Conservation (phyloP, 768 basidiomycete species). For the Lentinula sp. region DNA sequence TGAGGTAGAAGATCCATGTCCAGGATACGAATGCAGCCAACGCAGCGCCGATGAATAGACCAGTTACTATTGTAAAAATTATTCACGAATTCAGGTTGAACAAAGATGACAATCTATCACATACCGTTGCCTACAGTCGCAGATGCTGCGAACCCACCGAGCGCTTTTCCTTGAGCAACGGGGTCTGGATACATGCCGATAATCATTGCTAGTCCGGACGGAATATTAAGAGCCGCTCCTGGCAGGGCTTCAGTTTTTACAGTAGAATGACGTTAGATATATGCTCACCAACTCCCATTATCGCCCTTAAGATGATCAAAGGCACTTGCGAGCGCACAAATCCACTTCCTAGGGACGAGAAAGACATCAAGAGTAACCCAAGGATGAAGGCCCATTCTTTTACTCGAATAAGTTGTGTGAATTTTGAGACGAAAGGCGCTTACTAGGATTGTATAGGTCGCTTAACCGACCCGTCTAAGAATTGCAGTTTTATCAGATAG, state of each 20-base stretch:
- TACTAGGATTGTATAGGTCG: conserved; percentile 36
- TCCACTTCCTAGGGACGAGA: conserved; percentile 38
- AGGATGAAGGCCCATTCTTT: conserved; percentile 33
- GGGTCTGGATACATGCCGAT: conserved; percentile 41
- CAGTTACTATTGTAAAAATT: conserved; percentile 17
- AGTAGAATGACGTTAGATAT: background rate
- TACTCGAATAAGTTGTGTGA: background rate
- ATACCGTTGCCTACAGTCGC: conserved; percentile 37
- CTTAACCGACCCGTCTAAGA: conserved; percentile 30
- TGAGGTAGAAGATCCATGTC: conserved; percentile 40
- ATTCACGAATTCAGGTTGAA: background rate
- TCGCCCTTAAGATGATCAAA: conserved; percentile 43
- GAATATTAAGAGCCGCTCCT: conserved; percentile 37
- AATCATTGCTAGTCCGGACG: conserved; percentile 34
- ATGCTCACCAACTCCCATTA: conserved; percentile 39
- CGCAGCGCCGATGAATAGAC: conserved; percentile 30
- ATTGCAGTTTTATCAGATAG: background rate
- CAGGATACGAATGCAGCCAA: conserved; percentile 30
- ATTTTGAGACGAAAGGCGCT: conserved; percentile 5
- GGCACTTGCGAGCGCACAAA: conserved; percentile 40
- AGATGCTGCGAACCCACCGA: conserved; percentile 37
- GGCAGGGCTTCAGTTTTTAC: background rate
- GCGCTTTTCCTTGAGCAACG: conserved; percentile 34
- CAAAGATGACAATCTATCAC: background rate
- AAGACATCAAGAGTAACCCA: conserved; percentile 34